A percentile compares a stretch with the other conserved stretches of the same genome.
Conservation (phyloP, 176 grass and related monocot species). For the Oryza glumipatula region DNA sequence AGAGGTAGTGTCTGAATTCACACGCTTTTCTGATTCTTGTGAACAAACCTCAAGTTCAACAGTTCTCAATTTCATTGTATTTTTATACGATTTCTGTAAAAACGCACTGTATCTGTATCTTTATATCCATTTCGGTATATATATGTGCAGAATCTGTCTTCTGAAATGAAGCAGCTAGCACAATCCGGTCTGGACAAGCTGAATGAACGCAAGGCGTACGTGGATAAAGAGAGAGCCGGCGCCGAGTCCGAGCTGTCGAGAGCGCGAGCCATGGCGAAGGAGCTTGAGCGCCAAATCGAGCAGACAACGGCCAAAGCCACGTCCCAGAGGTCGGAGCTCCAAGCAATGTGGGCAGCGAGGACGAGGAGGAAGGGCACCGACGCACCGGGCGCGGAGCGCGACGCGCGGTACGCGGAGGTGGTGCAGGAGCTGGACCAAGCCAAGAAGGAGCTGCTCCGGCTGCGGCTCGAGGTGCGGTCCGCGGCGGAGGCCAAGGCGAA, state of each 20-base stretch:
- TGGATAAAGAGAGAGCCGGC: slow-evolving; percentile 56
- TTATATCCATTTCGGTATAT: background rate
- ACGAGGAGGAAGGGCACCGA: background rate
- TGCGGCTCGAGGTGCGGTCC: slow-evolving; percentile 59
- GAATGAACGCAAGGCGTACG: slow-evolving; percentile 51
- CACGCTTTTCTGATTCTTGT: slow-evolving; percentile 12
- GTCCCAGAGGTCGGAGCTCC: slow-evolving; percentile 39
- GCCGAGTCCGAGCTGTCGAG: slow-evolving; percentile 59
- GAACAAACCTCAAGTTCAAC: slow-evolving; percentile 8
- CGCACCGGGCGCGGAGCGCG: slow-evolving; percentile 6
- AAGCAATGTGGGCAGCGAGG: slow-evolving; percentile 1
- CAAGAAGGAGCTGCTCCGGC: slow-evolving; percentile 63
- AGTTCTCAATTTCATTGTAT: background rate
- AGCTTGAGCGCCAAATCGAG: slow-evolving; percentile 63
- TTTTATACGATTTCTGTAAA: too few species aligned
- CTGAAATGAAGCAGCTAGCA: slow-evolving; percentile 50
- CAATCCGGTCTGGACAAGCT: slow-evolving; percentile 46
- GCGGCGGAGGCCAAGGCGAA: slow-evolving; percentile 66
- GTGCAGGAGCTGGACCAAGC: slow-evolving; percentile 56
- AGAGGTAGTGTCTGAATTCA: slow-evolving; percentile 53
- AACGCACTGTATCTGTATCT: background rate
- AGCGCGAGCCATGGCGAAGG: slow-evolving; percentile 45
- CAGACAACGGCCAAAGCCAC: slow-evolving; percentile 46
- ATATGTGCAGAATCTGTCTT: slow-evolving; percentile 46
- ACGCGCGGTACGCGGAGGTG: slow-evolving; percentile 46